Base-by-base conservation (phyloP, 441 rosid genomes). In the Gossypium schwendimanii region DNA sequence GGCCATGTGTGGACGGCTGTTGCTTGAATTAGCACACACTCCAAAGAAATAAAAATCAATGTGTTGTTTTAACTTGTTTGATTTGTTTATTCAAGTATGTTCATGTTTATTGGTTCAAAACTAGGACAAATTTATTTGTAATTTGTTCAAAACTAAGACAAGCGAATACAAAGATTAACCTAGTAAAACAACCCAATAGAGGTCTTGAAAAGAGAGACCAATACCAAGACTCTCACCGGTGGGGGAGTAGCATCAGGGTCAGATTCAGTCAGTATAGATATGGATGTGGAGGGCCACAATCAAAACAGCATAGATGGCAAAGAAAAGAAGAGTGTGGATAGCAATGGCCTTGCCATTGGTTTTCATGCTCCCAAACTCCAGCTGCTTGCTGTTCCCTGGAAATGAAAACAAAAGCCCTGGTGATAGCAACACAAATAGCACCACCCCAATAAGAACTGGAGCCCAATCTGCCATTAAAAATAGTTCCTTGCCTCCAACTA, bases 291-390 rank as follows among this genome's bases (percentile, higher is more conserved):
- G 84, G 2, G 87, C 97, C 72, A 94, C 57, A 84, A 91, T 80
- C 68, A 92, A 81, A 76, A 94, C 74, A 17, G 96, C 81, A 69
- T 94, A 92, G 52, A 85, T 75, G 53, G 90, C 76, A 84, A 94
- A 92, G 87, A 94, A 94, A 80, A 92, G 78, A 74, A 92, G 86
- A 26, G 96, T 81, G 81, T 94, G 98, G 15, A 89, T 71, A 14
- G 93, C 88, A 28, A 90, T 81, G 12, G 98, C 89, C 77, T 88
- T 94, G 17, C 97, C 98, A 76, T 91, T 90, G 28, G 98, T 92
- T 88, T 91, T 94, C 91, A 92, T 53, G 78, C 88, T 85, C 3
- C 99, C 97, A 45, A 94, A 84, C 61, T 94, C 91, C 63, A 92
- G 14, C n/a, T 50, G 86, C 31, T 80, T 80, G 82, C 66, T 78